phyloP scores from a whole-genome alignment of 2,329 filamentous ascomycete species.

The Calonectria montana region DNA sequence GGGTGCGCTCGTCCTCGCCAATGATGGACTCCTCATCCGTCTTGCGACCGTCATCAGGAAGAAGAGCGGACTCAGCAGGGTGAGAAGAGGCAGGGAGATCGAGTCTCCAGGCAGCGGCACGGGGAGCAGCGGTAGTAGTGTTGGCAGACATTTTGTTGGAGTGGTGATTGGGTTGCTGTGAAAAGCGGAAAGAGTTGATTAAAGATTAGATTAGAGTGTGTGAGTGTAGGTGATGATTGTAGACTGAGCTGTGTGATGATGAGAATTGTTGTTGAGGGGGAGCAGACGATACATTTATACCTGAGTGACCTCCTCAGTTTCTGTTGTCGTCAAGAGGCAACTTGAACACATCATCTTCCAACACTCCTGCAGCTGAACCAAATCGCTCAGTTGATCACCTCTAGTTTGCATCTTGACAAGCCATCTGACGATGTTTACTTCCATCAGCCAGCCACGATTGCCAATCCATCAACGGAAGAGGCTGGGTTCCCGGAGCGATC shows the following conservation, averaged over 20 bases:
- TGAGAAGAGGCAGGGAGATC: constrained; percentile 5
- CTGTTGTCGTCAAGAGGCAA: neutral
- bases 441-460: neutral
- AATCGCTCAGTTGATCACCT: neutral
- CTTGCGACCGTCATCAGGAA: constrained; percentile 24
- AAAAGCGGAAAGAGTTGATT: neutral
- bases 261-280: neutral
- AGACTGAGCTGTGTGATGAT: neutral
- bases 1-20: constrained; percentile 17
- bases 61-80: constrained; percentile 15
- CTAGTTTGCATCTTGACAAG: neutral
- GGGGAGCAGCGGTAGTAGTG: neutral
- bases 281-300: neutral
- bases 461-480: neutral
- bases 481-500: neutral
- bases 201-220: neutral
- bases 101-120: constrained; percentile 27
- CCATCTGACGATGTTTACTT: neutral
- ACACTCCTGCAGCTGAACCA: neutral
- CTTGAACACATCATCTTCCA: neutral
- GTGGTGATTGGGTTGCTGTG: neutral
- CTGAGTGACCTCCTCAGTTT: neutral
- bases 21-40: constrained; percentile 23
- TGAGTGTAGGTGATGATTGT: neutral
- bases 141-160: constrained; percentile 4